Conservation (phyloP, 2,329 filamentous ascomycete genomes). For the Fusarium sp. region DNA sequence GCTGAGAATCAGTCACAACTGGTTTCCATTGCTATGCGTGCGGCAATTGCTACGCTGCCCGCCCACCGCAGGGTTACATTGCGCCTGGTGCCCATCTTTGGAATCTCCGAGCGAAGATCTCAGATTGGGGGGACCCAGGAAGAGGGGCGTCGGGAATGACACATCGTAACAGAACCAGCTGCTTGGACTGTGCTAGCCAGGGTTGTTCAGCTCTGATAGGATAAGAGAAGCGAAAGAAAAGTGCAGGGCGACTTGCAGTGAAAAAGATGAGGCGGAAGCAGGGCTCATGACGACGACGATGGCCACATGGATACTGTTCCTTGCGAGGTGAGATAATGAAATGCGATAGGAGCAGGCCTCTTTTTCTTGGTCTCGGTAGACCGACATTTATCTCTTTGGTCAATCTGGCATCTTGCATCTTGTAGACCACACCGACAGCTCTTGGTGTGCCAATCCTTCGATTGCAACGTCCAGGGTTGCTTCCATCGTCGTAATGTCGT, state of each 20-base stretch:
- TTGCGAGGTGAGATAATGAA: not conserved
- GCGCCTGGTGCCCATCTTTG: slow-evolving; percentile 16
- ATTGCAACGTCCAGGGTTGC: slow-evolving; percentile 27
- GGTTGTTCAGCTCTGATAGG: not conserved
- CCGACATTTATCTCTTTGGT: not conserved
- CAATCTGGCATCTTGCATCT: not conserved
- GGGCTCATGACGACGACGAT: not conserved
- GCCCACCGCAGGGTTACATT: slow-evolving; percentile 12
- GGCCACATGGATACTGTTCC: not conserved
- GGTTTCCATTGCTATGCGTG: too few species aligned
- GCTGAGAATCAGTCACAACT: not conserved
- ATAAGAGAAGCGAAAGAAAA: not conserved
- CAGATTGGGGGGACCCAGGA: slow-evolving; percentile 12
- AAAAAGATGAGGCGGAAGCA: not conserved
- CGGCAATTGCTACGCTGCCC: not conserved
- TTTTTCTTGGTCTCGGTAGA: not conserved
- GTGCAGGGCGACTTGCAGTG: not conserved
- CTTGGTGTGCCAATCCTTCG: slow-evolving; percentile 33
- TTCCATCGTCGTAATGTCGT: not conserved
- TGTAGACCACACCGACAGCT: not conserved
- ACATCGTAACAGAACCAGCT: slow-evolving; percentile 26
- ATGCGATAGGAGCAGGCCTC: not conserved
- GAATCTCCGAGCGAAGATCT: slow-evolving; percentile 32
- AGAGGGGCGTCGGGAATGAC: slow-evolving; percentile 13
- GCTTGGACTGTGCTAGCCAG: slow-evolving; percentile 5